A percentile compares a stretch with the other conserved stretches of the same genome.
Evolutionary conservation across 2,329 filamentous ascomycete species (phyloP).

Genomic region (Botrytis galanthina): DNA sequence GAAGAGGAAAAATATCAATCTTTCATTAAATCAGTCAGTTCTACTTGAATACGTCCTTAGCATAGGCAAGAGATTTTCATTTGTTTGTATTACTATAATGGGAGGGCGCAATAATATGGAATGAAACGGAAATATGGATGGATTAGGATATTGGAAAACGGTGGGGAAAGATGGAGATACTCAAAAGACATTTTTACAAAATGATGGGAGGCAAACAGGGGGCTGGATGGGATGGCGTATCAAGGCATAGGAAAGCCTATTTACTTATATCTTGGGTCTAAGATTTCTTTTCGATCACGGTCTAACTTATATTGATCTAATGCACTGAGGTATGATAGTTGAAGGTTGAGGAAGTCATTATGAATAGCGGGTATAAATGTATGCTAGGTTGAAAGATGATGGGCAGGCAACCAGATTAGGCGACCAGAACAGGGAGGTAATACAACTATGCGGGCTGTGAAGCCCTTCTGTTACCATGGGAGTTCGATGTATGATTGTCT

Average conservation of each 20-base stretch:
- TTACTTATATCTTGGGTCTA: not conserved
- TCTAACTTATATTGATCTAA: not conserved
- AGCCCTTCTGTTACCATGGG: not conserved
- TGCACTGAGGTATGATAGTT: not conserved
- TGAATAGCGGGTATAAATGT: not conserved
- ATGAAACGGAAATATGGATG: slow-evolving; percentile 7
- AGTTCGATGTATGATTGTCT: not conserved
- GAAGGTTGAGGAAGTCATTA: not conserved
- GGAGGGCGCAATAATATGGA: not conserved
- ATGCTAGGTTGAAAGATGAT: not conserved
- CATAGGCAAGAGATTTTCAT: not conserved
- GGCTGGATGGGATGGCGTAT: slow-evolving; percentile 10
- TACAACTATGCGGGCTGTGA: not conserved
- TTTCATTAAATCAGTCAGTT: slow-evolving; percentile 41
- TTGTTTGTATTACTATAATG: slow-evolving; percentile 6
- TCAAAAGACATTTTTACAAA: slow-evolving; percentile 2
- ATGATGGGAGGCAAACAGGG: slow-evolving; percentile 10
- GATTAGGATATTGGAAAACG: slow-evolving; percentile 6
- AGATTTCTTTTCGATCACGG: not conserved
- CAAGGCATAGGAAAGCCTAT: not conserved
- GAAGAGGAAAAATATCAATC: slow-evolving; percentile 49
- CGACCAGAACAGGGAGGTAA: too few relatives aligned
- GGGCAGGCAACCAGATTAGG: not conserved
- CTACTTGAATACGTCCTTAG: not conserved
- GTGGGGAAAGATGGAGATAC: slow-evolving; percentile 1